Conservation (phyloP, 495 filamentous ascomycete species). For the Tetracladium marchalianum region DNA sequence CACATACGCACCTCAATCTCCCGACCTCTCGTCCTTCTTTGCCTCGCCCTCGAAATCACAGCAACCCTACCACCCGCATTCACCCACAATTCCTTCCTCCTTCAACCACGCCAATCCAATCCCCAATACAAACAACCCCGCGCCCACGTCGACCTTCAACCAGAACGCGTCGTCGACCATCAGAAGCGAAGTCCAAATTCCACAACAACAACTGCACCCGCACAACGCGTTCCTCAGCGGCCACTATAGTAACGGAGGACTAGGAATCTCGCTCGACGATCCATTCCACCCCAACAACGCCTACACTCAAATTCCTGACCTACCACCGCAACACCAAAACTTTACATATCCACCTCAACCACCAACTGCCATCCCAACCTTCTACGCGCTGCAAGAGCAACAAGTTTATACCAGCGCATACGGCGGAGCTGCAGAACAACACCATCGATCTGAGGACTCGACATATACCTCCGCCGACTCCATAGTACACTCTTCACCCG, state of each 20-base stretch:
- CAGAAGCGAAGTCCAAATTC: neutral
- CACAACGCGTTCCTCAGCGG: constrained; percentile 2
- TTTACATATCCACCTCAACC: too few relatives aligned
- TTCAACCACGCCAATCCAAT: neutral
- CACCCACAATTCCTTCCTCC: neutral
- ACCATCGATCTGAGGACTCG: neutral
- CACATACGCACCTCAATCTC: constrained; percentile 44
- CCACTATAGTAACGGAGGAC: too few relatives aligned
- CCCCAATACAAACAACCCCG: neutral
- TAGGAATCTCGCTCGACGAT: neutral
- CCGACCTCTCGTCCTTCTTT: constrained; percentile 44
- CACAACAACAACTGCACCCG: too few relatives aligned
- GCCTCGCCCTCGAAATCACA: constrained; percentile 18
- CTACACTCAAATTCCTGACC: too few relatives aligned
- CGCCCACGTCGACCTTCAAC: constrained; percentile 10
- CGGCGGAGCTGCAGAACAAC: constrained; percentile 4
- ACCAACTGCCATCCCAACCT: too few relatives aligned
- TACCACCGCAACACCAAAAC: too few relatives aligned
- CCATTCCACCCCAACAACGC: too few relatives aligned
- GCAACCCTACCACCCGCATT: constrained; percentile 5
- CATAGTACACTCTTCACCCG: constrained; percentile 27
- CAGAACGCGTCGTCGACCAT: constrained; percentile 10
- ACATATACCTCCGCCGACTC: constrained; percentile 29
- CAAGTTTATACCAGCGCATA: neutral
- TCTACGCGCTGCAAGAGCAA: neutral